Base-by-base conservation (phyloP, 1,139 yeast species). In the Candida tropicalis region DNA sequence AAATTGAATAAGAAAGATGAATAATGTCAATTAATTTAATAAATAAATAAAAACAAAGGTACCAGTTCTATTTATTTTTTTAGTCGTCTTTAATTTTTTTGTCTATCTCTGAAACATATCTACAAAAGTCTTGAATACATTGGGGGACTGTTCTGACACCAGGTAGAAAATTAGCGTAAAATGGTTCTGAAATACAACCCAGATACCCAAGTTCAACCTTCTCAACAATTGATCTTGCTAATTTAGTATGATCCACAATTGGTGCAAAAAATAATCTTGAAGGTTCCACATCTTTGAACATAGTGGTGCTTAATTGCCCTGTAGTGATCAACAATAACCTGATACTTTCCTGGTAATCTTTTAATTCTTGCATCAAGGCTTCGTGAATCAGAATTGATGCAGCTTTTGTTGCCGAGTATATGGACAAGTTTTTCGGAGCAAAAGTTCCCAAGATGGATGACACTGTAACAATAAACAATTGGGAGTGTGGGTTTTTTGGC, bases 401-500 rank as follows among this genome's bases (percentile, higher is more conserved):
- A 0, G 88, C 82, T 56, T 87, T 87, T 10, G 88, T 69, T 0
- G 86, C 82, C 0, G 88, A 75, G 57, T 84, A 86, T 2, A 78
- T 58, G 1, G 89, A 77, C 9, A 86, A 73, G 51, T 81, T 78
- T 9, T 76, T 75, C 0, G 97, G 95, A 0, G 91, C 85, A 15
- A 87, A 66, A 4, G 76, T 66, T 0, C 95, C 96, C 23, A 89
- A 62, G 0, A 86, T 77, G 1, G 95, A 86, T 1, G 95, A 75
- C 1, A 89, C 60, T 1, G 82, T 76, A 8, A 87, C 81, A 3
- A 87, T 61, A 48, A 76, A 85, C 3, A 85, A 70, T 44, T 52
- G 47, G 5, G 46, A 43, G 23, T 29, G 37, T 60, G 61, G 47
- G 12, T 44, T 25, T 27, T 45, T 37, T 2, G 42, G 32, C 2